A percentile compares a stretch with the other conserved stretches of the same genome.
Evolutionary conservation across 768 basidiomycete species (phyloP).

Genomic region (Asterophora lycoperdoides): DNA sequence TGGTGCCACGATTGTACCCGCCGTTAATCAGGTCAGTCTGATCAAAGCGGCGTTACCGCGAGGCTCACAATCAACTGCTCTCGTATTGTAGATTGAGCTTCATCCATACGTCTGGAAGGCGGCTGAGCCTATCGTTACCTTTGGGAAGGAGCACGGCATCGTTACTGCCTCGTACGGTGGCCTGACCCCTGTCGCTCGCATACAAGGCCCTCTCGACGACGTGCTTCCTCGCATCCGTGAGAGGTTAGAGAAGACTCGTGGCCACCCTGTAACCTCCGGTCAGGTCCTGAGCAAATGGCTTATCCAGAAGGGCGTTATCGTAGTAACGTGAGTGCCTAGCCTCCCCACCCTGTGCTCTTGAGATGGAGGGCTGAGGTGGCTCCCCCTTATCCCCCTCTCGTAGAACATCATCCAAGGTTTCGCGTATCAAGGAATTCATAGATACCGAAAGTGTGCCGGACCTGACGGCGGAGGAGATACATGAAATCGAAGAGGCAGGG

Average conservation of each 20-base stretch:
- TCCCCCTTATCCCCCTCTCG: neutral
- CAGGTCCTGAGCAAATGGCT: slow-evolving; percentile 72
- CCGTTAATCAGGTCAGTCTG: slow-evolving; percentile 60
- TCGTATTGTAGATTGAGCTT: slow-evolving; percentile 47
- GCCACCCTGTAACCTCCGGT: slow-evolving; percentile 43
- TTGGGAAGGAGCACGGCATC: slow-evolving; percentile 53
- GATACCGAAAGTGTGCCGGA: slow-evolving; percentile 41
- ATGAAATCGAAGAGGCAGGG: slow-evolving; percentile 58
- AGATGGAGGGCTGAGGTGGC: neutral
- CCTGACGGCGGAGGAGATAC: slow-evolving; percentile 53
- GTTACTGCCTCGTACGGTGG: slow-evolving; percentile 66
- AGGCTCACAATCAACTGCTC: neutral
- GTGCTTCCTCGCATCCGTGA: slow-evolving; percentile 49
- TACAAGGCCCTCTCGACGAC: slow-evolving; percentile 52
- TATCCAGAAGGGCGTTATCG: slow-evolving; percentile 54
- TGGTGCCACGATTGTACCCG: slow-evolving; percentile 49
- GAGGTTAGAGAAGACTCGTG: slow-evolving; percentile 41
- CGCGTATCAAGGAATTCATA: slow-evolving; percentile 43
- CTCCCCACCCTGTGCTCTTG: neutral
- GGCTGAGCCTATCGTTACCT: slow-evolving; percentile 51
- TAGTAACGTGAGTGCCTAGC: slow-evolving; percentile 51
- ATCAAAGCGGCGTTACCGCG: neutral
- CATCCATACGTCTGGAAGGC: slow-evolving; percentile 70
- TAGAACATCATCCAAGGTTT: slow-evolving; percentile 47
- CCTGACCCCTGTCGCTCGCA: slow-evolving; percentile 39